Evolutionary conservation across 176 grass and related monocot genomes (phyloP).

Genomic region (Triticum aestivum): DNA sequence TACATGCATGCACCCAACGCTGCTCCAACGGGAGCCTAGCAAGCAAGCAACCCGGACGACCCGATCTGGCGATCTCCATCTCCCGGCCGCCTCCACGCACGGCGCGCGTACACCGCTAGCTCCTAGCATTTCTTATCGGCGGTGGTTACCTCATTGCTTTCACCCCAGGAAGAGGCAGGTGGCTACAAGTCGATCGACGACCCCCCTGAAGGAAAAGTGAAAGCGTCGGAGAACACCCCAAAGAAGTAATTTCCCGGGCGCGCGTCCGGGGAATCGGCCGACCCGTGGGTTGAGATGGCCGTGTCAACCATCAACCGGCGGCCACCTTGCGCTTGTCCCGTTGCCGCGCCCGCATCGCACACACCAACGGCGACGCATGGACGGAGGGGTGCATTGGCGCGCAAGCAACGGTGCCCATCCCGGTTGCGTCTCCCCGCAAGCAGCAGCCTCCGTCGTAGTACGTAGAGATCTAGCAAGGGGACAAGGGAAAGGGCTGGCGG

Average conservation of each 20-base stretch:
- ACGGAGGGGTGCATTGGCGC: background rate
- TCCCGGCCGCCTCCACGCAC: background rate
- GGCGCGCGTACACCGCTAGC: background rate
- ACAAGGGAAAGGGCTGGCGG: background rate
- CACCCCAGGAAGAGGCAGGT: slow-evolving; percentile 20
- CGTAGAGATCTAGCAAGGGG: slow-evolving; percentile 9
- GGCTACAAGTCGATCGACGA: background rate
- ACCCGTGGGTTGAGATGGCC: slow-evolving; percentile 37
- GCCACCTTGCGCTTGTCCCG: slow-evolving; percentile 36
- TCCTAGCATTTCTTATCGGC: background rate
- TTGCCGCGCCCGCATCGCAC: background rate
- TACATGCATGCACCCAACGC: slow-evolving; percentile 3
- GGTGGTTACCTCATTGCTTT: slow-evolving; percentile 51
- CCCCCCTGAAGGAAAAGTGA: background rate
- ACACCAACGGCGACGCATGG: background rate
- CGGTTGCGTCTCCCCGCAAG: background rate
- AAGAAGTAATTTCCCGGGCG: background rate
- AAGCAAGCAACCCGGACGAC: slow-evolving; percentile 31
- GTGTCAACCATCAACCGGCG: slow-evolving; percentile 38
- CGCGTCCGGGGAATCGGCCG: background rate
- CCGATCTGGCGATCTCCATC: background rate
- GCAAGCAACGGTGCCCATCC: slow-evolving; percentile 27
- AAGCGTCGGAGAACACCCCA: background rate
- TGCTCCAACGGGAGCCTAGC: background rate
- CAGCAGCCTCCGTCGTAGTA: background rate